Evolutionary conservation across 208 protist genomes (phyloP).

Genomic region (Entamoeba dispar): DNA sequence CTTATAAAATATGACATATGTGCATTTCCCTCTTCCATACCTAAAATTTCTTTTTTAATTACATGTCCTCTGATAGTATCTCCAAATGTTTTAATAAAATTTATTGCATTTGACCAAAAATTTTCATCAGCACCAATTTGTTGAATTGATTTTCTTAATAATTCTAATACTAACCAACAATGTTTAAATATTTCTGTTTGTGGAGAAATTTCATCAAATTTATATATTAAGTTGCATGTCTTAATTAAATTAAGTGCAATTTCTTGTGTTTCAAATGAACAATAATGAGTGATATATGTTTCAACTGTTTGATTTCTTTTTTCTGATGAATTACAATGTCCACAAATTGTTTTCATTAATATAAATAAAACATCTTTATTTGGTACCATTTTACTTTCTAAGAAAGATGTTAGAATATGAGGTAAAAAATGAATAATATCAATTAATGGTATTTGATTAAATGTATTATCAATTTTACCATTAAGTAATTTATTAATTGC

Average conservation of each 20-base stretch:
- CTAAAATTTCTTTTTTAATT: neutral
- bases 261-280: neutral
- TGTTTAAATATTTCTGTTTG: neutral
- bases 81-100: neutral
- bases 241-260: neutral
- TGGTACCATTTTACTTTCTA: neutral
- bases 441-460: neutral
- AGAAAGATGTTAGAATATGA: neutral
- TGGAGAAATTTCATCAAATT: neutral
- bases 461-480: neutral
- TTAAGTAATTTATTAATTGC: neutral
- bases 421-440: neutral
- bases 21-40: neutral
- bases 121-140: neutral
- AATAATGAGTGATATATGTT: neutral
- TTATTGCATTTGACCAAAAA: neutral
- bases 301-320: neutral
- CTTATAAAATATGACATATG: neutral
- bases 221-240: neutral
- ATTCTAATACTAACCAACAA: neutral
- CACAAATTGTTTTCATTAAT: neutral
- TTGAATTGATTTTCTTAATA: neutral
- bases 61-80: neutral
- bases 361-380: neutral
- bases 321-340: neutral